phyloP scores from a whole-genome alignment of 2,329 filamentous ascomycete genomes.

The Trichoderma lentiforme region DNA sequence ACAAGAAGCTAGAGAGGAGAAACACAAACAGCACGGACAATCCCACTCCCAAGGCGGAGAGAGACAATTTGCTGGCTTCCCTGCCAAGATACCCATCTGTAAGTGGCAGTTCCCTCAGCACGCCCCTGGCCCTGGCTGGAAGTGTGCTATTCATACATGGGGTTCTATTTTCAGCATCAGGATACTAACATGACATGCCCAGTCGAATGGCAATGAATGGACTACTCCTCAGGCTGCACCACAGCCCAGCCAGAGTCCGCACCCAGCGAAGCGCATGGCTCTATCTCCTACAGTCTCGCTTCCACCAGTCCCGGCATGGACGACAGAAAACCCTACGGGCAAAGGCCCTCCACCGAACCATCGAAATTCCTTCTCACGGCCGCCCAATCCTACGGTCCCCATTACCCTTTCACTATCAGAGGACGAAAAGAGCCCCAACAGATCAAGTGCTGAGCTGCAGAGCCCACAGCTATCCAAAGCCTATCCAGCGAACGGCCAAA shows the following conservation, averaged over 20 bases:
- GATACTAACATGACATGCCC: constrained; percentile 20
- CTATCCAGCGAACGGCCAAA: constrained; percentile 33
- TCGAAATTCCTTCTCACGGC: constrained; percentile 25
- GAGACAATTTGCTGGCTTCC: constrained; percentile 30
- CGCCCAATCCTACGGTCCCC: constrained; percentile 34
- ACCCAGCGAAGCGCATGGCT: constrained; percentile 51
- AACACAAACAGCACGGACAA: constrained; percentile 38
- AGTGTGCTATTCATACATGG: not conserved
- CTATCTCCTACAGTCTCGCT: constrained; percentile 49
- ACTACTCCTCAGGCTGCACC: constrained; percentile 37
- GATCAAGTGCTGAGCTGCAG: constrained; percentile 47
- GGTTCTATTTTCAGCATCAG: not conserved
- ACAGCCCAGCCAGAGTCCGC: constrained; percentile 39
- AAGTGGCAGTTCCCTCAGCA: constrained; percentile 34
- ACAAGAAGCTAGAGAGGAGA: constrained; percentile 47
- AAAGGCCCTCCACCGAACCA: constrained; percentile 22
- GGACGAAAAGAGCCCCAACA: constrained; percentile 57
- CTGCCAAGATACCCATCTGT: constrained; percentile 33
- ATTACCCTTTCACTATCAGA: constrained; percentile 58
- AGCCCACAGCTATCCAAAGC: constrained; percentile 49
- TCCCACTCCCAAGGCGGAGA: constrained; percentile 33
- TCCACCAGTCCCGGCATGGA: constrained; percentile 54
- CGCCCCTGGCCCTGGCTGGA: constrained; percentile 10
- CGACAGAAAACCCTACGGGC: constrained; percentile 32
- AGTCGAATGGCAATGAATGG: constrained; percentile 45